Conservation (phyloP, 2,329 filamentous ascomycete species). For the Zymoseptoria ardabiliae region DNA sequence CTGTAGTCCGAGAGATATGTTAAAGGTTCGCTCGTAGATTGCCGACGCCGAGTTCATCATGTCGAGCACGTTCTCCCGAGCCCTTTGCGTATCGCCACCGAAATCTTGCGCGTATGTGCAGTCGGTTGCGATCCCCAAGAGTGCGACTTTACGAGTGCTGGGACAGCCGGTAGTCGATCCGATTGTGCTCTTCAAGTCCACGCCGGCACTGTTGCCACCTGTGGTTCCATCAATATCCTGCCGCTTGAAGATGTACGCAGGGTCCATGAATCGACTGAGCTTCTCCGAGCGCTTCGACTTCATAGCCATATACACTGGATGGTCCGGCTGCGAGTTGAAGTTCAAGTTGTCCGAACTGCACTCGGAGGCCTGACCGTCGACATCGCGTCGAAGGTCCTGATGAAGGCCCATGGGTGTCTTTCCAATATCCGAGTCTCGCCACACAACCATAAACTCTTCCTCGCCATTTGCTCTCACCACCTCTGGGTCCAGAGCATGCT, state of each 20-base stretch:
- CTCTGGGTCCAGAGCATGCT: slow-evolving; percentile 62
- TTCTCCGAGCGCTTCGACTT: slow-evolving; percentile 43
- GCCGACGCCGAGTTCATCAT: slow-evolving; percentile 81
- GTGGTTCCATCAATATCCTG: slow-evolving; percentile 60
- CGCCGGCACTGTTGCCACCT: slow-evolving; percentile 67
- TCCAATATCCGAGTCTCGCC: slow-evolving; percentile 78
- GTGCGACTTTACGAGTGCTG: slow-evolving; percentile 78
- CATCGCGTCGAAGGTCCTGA: slow-evolving; percentile 51
- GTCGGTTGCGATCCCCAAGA: slow-evolving; percentile 87
- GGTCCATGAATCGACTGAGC: slow-evolving; percentile 53
- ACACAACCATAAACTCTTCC: slow-evolving; percentile 80
- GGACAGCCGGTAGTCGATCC: slow-evolving; percentile 81
- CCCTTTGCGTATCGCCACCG: slow-evolving; percentile 52
- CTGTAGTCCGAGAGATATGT: slow-evolving; percentile 83
- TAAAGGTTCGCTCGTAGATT: slow-evolving; percentile 85
- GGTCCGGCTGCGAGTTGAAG: slow-evolving; percentile 70
- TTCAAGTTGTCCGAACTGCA: slow-evolving; percentile 69
- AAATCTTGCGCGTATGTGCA: slow-evolving; percentile 78
- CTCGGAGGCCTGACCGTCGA: slow-evolving; percentile 12
- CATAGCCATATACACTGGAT: slow-evolving; percentile 56
- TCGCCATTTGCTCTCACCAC: slow-evolving; percentile 44
- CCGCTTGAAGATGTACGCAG: slow-evolving; percentile 62
- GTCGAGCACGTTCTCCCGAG: slow-evolving; percentile 67
- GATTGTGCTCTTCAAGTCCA: slow-evolving; percentile 72
- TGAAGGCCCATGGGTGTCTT: slow-evolving; percentile 32